Evolutionary conservation across 2,329 filamentous ascomycete genomes (phyloP), one percentile per base, ranked within the genome.

Genomic region (Diaporthe amygdali): DNA sequence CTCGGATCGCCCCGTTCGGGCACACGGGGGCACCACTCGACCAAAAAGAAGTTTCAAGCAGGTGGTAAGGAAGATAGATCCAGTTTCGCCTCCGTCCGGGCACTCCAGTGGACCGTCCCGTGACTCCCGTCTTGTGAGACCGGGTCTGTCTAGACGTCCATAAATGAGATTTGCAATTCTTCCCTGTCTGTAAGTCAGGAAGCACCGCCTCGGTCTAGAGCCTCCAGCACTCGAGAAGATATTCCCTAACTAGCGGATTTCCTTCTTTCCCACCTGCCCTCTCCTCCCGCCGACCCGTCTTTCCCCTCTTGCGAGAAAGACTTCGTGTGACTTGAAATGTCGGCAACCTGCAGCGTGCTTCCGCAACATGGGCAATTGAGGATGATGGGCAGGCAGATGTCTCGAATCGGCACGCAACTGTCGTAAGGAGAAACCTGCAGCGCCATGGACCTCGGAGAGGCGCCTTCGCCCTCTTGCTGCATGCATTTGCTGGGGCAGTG

Each of bases 271-370:
- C 34, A 32, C 10, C 34, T 56, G n/a, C n/a, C n/a, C 34, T n/a
- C 20, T 32, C 32, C 25, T 30, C 17, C 25, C n/a, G 34, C 34
- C 34, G 30, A 17, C n/a, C n/a, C 52, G 22, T 49, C 39, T 22
- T 12, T 20, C 9, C 41, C 41, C 41, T 41, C 15, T 52, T 47
- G 37, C 52, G 25, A 54, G 44, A 10, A 47, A 46, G 10, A n/a
- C 17, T 10, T 64, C 37, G 51, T 66, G 66, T 34, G 41, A 66
- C 63, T 66, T 56, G 55, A 71, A 30, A 17, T 55, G 66, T 37
- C 70, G 66, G 70, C 51, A 69, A 51, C 70, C 41, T 66, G 70
- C 70, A 71, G 55, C 39, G 25, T 55, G 49, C 49, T 55, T 30
- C 49, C 51, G 39, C 30, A 39, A 14, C 17, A 6, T 44, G 12